Evolutionary conservation across 176 grass and related monocot species (phyloP).

Genomic region (Phyllostachys edulis): DNA sequence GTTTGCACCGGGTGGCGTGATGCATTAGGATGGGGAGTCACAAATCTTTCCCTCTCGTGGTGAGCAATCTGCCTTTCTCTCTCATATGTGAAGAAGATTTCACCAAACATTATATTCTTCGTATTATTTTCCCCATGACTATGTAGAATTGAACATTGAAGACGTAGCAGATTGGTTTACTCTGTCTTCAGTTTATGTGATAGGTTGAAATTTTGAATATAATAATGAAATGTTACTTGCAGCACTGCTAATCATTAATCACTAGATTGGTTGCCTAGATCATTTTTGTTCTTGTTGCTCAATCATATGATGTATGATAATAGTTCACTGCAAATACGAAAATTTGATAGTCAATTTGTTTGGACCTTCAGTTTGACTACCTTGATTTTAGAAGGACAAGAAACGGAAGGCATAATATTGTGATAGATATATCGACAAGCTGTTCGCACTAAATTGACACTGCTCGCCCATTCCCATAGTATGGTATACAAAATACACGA

Average conservation of each 20-base stretch:
- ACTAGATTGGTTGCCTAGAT: background rate
- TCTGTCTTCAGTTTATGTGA: background rate
- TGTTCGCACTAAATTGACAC: background rate
- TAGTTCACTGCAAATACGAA: background rate
- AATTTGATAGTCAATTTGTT: background rate
- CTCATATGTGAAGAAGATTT: background rate
- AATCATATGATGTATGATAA: background rate
- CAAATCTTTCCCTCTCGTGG: constrained; percentile 73
- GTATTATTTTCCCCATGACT: background rate
- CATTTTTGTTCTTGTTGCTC: background rate
- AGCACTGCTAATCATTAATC: background rate
- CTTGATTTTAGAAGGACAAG: background rate
- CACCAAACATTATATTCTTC: background rate
- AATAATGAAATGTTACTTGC: background rate
- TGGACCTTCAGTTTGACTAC: background rate
- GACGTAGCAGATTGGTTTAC: background rate
- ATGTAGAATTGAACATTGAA: background rate
- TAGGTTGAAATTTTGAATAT: background rate
- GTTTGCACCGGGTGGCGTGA: constrained; percentile 94
- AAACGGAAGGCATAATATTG: background rate
- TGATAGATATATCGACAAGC: background rate
- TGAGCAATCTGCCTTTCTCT: constrained; percentile 2
- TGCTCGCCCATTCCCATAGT: background rate
- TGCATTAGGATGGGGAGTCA: constrained; percentile 62
- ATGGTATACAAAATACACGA: background rate